Base-by-base conservation (phyloP, 2,329 filamentous ascomycete species). In the Fusarium humuli region DNA sequence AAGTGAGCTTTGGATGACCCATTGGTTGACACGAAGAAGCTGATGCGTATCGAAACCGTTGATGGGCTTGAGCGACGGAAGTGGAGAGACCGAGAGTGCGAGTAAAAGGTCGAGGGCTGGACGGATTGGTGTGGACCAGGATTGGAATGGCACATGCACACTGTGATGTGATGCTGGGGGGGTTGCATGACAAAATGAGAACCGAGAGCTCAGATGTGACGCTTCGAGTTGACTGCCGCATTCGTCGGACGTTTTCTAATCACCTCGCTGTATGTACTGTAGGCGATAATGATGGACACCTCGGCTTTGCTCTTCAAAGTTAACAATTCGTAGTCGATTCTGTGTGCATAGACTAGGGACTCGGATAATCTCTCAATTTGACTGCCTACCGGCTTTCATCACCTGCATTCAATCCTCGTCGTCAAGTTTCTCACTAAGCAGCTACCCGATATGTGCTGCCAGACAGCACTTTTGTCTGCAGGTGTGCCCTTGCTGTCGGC, bases 161-260 rank as follows among this genome's bases (percentile, higher is more conserved):
- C 58, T 74, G 69, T 75, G 69, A 72, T 69, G 61, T 67, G 72
- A 61, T 65, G 59, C 50, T 44, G 52, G 67, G 69, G 64, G 64
- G 58, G 54, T 46, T 61, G 60, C 68, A 71, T 71, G 55, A 48
- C 47, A 67, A 67, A 53, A 53, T 71, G 70, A 61, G 52, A 65
- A 71, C 53, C 62, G 61, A 73, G 61, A 59, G 56, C 57, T 73
- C 56, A 67, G 46, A 71, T 68, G 69, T 65, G 65, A 70, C 68
- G 45, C 54, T 71, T 63, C 47, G n/a, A 53, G 34, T 53, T 25
- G 57, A 72, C 52, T 74, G 50, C 70, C 69, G 69, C 67, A 53
- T 53, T 53, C n/a, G 23, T 53, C 34, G 18, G 32, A 27, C 27
- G 23, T n/a, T 27, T 42, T 42, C 32, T 27, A 41, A 20, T 25